phyloP scores from a whole-genome alignment of 768 basidiomycete species.

The Infundibulicybe gibba region DNA sequence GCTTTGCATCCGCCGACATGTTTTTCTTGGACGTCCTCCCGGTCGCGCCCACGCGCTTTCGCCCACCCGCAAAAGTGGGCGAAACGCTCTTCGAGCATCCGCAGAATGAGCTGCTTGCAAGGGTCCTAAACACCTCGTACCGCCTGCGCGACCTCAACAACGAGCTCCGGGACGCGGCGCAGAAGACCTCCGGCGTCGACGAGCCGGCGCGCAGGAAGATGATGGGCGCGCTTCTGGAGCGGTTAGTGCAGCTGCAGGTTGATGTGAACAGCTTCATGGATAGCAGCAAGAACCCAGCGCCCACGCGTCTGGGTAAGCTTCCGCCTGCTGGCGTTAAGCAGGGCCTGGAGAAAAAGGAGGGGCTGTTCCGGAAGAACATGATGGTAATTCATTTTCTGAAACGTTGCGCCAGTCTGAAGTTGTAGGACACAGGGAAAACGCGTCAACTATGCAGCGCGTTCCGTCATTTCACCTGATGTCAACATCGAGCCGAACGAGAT shows the following conservation, averaged over 20 bases:
- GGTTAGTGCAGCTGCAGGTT: constrained; percentile 85
- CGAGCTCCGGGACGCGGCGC: constrained; percentile 56
- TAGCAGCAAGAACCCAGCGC: constrained; percentile 88
- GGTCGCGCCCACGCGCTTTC: constrained; percentile 92
- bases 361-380: constrained; percentile 97
- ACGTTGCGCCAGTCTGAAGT: constrained; percentile 1
- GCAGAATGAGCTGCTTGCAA: constrained; percentile 87
- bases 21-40: constrained; percentile 95
- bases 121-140: constrained; percentile 77
- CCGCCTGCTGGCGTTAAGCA: constrained; percentile 96
- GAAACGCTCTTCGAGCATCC: constrained; percentile 94
- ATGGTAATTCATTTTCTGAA: constrained; percentile 56
- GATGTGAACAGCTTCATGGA: constrained; percentile 98
- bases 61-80: constrained; percentile 88
- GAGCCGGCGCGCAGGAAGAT: constrained; percentile 48
- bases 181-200: constrained; percentile 54
- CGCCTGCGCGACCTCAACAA: constrained; percentile 74
- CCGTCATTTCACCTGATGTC: constrained; percentile 99
- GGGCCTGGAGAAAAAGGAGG: constrained; percentile 97
- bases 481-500: constrained; percentile 99
- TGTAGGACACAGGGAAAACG: constrained; percentile 78
- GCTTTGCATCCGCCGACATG: constrained; percentile 84
- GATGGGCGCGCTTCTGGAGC: constrained; percentile 70
- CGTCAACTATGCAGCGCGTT: constrained; percentile 98
- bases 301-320: constrained; percentile 81